Base-by-base conservation (phyloP, 441 rosid species). In the Populus hybrid region DNA sequence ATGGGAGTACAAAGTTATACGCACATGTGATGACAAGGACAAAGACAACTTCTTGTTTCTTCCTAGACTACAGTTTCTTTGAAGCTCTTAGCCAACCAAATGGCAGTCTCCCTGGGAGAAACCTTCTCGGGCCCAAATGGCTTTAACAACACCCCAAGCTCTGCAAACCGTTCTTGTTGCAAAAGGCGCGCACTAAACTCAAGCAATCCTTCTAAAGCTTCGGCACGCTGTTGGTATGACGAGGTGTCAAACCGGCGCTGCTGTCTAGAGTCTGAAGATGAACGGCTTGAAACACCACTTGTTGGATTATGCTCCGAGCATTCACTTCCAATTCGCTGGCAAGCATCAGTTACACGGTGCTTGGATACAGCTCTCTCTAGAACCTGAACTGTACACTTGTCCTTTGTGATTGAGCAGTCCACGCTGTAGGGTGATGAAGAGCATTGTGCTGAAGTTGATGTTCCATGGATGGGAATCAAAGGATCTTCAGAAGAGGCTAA, bases 61-160 rank as follows among this genome's bases (percentile, higher is more conserved):
- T 31, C 11, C 74, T 73, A 68, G 6, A 59, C 74, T 28, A 70
- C 64, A 21, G 90, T 90, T 87, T 91, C 96, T 79, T 95, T 95
- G 87, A 95, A 90, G 93, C 99, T 95, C 90, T 91, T 95, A 65
- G 94, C 89, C 86, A 95, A 85, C 98, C 99, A 95, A 74, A 94
- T 94, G 3, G 98, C 98, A 68, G 98, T 94, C 84, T 94, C 98
- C 79, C 98, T 87, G 0, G 98, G 94, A 79, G 98, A 95, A 82
- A 90, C 99, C 82, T 93, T 95, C 20, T 97, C 99, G 1, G 98
- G 98, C 28, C 99, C 98, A 59, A 93, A 95, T 70, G 98, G 99
- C 86, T 92, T 92, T 64, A 93, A 80, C 24, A 95, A 87, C 77
- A 93, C 98, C 59, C 91, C 89, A 38, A 95, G 97, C 82, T 93